Evolutionary conservation across 495 filamentous ascomycete species (phyloP).

Genomic region (Tuber aestivum): DNA sequence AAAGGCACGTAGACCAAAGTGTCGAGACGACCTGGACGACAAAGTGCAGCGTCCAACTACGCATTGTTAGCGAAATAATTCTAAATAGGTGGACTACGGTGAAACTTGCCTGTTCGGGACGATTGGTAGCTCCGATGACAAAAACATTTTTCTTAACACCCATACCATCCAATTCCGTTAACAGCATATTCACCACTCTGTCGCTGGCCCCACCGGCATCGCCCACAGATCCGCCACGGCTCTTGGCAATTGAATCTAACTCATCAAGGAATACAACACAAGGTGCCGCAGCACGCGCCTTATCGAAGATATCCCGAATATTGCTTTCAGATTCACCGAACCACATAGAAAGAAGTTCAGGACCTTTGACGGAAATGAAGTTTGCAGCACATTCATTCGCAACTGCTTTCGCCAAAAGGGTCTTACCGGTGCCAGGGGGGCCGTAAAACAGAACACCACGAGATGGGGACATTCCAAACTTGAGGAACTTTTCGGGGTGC

Average conservation of each 20-base stretch:
- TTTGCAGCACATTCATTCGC: conserved; percentile 99
- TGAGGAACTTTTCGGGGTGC: conserved; percentile 99
- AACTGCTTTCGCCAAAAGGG: conserved; percentile 96
- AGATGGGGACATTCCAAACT: conserved; percentile 96
- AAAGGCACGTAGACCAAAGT: conserved; percentile 96
- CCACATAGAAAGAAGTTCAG: conserved; percentile 98
- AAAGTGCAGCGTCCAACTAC: conserved; percentile 83
- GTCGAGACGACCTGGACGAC: conserved; percentile 96
- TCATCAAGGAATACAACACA: conserved; percentile 99
- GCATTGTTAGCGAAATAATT: conserved; percentile 15
- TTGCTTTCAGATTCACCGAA: conserved; percentile 99
- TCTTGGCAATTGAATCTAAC: conserved; percentile 98
- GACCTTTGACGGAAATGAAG: conserved; percentile 98
- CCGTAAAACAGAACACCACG: conserved; percentile 98
- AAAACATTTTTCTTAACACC: conserved; percentile 99
- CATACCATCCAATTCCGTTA: conserved; percentile 58
- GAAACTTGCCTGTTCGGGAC: conserved; percentile 68
- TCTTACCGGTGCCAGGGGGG: conserved; percentile 99
- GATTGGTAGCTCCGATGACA: conserved; percentile 97
- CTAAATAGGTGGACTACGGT: background rate
- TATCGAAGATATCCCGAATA: conserved; percentile 99
- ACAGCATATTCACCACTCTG: conserved; percentile 98
- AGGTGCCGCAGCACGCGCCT: conserved; percentile 94
- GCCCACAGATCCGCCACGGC: conserved; percentile 91
- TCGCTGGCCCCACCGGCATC: conserved; percentile 98